These are phyloP conservation scores for Chloranthus sessilifolius DNA, from an alignment of 164 flowering plant genomes.

Conservation along the genomic window DNA sequence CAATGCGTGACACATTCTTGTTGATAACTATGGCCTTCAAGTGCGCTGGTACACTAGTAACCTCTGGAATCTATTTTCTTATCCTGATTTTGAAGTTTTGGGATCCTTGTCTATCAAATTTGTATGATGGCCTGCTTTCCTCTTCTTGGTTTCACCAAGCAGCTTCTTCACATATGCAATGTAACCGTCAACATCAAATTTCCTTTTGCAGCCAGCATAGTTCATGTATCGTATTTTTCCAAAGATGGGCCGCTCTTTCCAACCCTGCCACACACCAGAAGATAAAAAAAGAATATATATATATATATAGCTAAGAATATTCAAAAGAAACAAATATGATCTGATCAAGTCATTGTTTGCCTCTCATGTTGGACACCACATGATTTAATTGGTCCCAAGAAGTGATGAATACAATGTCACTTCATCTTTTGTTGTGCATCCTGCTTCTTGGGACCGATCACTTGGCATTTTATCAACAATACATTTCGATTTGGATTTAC, in stretches of 20 bases:
- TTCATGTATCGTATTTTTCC: constrained; percentile 96
- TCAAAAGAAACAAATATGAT: not conserved
- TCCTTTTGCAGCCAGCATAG: constrained; percentile 91
- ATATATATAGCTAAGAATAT: not conserved
- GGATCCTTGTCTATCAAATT: not conserved
- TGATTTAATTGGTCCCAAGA: too few relatives aligned
- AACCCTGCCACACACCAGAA: constrained; percentile 48
- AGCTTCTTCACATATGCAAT: constrained; percentile 58
- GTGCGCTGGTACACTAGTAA: too few relatives aligned
- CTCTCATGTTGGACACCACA: not conserved
- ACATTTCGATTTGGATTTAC: too few relatives aligned
- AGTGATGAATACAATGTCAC: too few relatives aligned
- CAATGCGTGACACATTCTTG: too few relatives aligned
- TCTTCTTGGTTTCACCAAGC: constrained; percentile 62
- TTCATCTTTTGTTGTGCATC: too few relatives aligned
- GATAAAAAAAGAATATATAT: too few relatives aligned
- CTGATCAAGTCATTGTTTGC: not conserved
- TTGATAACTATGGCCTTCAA: too few relatives aligned
- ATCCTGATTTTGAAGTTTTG: not conserved
- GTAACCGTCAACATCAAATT: constrained; percentile 90
- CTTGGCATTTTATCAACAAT: too few relatives aligned
- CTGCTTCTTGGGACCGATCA: too few relatives aligned
- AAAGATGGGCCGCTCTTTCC: constrained; percentile 81
- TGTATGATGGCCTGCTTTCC: constrained; percentile 14
- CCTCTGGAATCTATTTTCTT: too few relatives aligned